Conservation (phyloP, 345 rosid genomes). For the Salix brachista region DNA sequence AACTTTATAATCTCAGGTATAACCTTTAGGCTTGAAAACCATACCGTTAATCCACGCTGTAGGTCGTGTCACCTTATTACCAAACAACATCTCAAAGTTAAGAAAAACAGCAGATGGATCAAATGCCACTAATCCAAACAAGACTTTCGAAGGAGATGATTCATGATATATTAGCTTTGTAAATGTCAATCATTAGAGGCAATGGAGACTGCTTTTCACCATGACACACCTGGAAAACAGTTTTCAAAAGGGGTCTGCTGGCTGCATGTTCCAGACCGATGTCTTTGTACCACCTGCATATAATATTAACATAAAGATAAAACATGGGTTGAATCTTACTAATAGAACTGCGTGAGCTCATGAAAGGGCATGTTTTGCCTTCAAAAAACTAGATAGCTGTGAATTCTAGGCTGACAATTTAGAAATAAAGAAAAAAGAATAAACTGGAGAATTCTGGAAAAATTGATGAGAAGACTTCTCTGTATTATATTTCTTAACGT, state of each 20-base stretch:
- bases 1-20: no score
- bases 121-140: not conserved
- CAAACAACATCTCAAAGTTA: not conserved
- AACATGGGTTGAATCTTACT: not conserved
- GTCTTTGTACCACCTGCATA: not conserved
- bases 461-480: no score
- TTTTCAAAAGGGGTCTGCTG: not conserved
- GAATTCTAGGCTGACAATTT: not conserved
- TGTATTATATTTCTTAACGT: no score
- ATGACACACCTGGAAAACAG: not conserved
- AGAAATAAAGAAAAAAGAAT: no score
- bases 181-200: not conserved
- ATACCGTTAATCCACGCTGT: no score
- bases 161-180: not conserved
- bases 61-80: no score
- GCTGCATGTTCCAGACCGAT: not conserved
- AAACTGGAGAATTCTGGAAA: no score
- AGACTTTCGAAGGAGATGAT: not conserved
- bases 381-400: not conserved
- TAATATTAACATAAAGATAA: slow-evolving; percentile 1
- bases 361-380: not conserved
- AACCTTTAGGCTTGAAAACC: no score
- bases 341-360: not conserved
- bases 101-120: not conserved
- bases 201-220: not conserved